Conservation (phyloP, 2,329 filamentous ascomycete genomes). For the Leptographium lundbergii region DNA sequence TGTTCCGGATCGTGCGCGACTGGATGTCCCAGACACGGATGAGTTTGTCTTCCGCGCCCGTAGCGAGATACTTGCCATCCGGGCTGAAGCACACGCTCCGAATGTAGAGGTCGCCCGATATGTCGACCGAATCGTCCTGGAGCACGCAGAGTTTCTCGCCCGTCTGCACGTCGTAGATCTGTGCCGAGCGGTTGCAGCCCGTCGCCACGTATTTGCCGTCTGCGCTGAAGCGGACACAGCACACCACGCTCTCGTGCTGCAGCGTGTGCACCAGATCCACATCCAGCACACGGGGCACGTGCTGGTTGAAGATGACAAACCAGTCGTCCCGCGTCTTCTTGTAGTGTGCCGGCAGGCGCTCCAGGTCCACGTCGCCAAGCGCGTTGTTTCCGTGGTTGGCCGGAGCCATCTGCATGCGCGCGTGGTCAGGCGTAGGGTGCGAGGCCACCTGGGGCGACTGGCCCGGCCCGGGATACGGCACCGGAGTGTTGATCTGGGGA, state of each 20-base stretch:
- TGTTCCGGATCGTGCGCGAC: slow-evolving; percentile 71
- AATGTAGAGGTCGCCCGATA: slow-evolving; percentile 89
- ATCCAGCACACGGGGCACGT: slow-evolving; percentile 77
- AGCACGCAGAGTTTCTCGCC: slow-evolving; percentile 82
- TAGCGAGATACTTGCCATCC: slow-evolving; percentile 85
- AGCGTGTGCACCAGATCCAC: slow-evolving; percentile 91
- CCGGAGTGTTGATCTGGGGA: slow-evolving; percentile 79
- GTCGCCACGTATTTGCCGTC: slow-evolving; percentile 95
- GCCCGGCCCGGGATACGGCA: slow-evolving; percentile 71
- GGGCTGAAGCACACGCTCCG: slow-evolving; percentile 97
- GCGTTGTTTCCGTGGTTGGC: slow-evolving; percentile 43
- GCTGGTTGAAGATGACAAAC: slow-evolving; percentile 95
- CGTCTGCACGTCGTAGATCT: slow-evolving; percentile 87
- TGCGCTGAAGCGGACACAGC: slow-evolving; percentile 91
- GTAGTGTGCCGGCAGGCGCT: slow-evolving; percentile 69
- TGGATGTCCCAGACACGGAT: slow-evolving; percentile 96
- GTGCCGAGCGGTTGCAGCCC: slow-evolving; percentile 96
- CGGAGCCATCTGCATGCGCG: slow-evolving; percentile 37
- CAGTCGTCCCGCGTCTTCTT: slow-evolving; percentile 88
- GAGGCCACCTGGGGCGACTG: slow-evolving; percentile 72
- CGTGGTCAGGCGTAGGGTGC: slow-evolving; percentile 65
- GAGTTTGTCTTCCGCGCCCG: slow-evolving; percentile 93
- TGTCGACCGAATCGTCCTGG: slow-evolving; percentile 77
- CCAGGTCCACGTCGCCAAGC: slow-evolving; percentile 75
- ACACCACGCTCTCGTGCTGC: slow-evolving; percentile 89